Evolutionary conservation across 495 filamentous ascomycete genomes (phyloP).

Genomic region (Cudoniella acicularis): DNA sequence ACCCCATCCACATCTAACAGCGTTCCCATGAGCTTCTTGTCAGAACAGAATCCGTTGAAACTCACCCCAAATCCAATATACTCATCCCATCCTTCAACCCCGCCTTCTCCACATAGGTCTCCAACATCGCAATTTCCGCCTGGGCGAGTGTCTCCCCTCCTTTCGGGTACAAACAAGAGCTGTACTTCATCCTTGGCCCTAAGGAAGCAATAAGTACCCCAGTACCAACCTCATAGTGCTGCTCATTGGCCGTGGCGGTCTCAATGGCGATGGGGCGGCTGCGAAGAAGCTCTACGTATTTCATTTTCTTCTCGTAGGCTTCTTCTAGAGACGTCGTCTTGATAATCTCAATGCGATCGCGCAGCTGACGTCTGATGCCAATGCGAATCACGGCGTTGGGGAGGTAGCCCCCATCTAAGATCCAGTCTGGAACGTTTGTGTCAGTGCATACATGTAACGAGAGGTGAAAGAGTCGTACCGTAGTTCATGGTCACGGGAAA

Average conservation of each 20-base stretch:
- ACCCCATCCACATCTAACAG: conserved; percentile 62
- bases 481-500: conserved; percentile 27
- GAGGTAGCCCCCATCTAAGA: conserved; percentile 57
- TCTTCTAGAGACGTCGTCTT: conserved; percentile 39
- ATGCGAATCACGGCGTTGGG: conserved; percentile 53
- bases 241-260: conserved; percentile 54
- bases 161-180: conserved; percentile 52
- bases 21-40: conserved; percentile 11
- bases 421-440: conserved; percentile 33
- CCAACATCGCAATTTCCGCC: conserved; percentile 64
- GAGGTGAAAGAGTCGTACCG: conserved; percentile 15
- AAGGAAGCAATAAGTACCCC: conserved; percentile 51
- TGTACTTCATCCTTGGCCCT: conserved; percentile 62
- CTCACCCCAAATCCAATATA: conserved; percentile 60
- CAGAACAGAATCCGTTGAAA: conserved; percentile 1
- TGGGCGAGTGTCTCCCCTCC: conserved; percentile 52
- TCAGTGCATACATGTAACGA: conserved; percentile 5
- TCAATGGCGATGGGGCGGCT: conserved; percentile 60
- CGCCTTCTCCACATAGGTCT: conserved; percentile 52
- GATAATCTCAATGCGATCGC: conserved; percentile 46
- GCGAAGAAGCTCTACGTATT: conserved; percentile 49
- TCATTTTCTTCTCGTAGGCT: conserved; percentile 51
- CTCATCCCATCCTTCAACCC: conserved; percentile 53
- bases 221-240: conserved; percentile 67
- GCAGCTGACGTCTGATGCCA: conserved; percentile 53